Evolutionary conservation across 805 yeast genomes (phyloP), one percentile per base, ranked within the genome.

Genomic region (Ogataea nitratoaversa): DNA sequence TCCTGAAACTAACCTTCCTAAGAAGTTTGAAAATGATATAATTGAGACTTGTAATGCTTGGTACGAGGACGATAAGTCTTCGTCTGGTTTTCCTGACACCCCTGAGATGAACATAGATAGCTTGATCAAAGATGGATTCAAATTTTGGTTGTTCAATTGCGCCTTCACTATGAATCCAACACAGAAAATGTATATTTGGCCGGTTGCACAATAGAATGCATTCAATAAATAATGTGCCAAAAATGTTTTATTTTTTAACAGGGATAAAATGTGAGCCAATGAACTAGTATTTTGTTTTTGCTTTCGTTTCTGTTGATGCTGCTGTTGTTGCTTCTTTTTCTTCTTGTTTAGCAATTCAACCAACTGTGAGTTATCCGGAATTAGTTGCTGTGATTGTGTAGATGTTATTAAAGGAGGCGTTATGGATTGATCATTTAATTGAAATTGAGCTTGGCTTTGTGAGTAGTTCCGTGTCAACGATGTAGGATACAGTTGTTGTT

Each of bases 11-110:
- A 83, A 59, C 48, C 93, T 65, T 0, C 90, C 93, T 2, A 71
- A 48, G 54, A 83, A 84, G 14, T 85, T 80, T 20, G 79, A 70
- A 13, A 82, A 50, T 2, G 91, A 82, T 11, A 83, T 69, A 1
- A 78, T 63, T 1, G 87, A 79, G 0, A 84, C 90, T 54, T 84
- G 90, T 5, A 82, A 40, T 1, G 90, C 87, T 53, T 84, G 91
- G 8, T 69, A 62, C 13, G 76, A 66, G 5, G 73, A 66, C 1
- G 75, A 67, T 0, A 68, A 58, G 12, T 68, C 63, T 9, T 54
- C 51, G 34, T 51, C 49, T 4, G 50, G 43, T 25, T 47, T 31
- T 25, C 23, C 13, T 6, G 41, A 6, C 30, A 28, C 30, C 36
- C 34, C 38, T 7, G 42, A 16, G 17, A 46, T 29, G 5, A 37